Conservation (phyloP, 306 rosid species). For the Trichosanthes cucumerina region DNA sequence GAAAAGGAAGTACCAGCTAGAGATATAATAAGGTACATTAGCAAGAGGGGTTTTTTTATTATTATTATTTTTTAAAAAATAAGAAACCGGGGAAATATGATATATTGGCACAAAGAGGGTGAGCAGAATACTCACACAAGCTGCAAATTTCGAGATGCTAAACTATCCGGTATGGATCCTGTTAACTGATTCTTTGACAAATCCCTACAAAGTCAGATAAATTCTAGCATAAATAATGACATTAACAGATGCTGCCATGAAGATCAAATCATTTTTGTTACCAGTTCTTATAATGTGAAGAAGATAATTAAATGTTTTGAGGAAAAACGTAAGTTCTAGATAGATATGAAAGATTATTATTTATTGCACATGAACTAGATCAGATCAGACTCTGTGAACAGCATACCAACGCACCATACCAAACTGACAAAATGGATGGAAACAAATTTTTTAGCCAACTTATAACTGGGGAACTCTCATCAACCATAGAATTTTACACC, state of each 20-base stretch:
- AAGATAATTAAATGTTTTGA: neutral
- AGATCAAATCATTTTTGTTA: neutral
- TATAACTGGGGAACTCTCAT: neutral
- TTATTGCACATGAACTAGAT: neutral
- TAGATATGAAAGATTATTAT: neutral
- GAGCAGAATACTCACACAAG: slow-evolving; percentile 65
- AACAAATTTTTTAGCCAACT: neutral
- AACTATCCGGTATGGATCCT: slow-evolving; percentile 53
- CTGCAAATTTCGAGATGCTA: slow-evolving; percentile 59
- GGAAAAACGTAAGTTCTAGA: neutral
- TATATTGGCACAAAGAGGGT: neutral
- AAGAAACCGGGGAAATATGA: neutral
- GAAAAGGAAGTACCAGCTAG: neutral
- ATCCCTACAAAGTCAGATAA: slow-evolving; percentile 44
- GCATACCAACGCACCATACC: neutral
- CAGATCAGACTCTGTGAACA: neutral
- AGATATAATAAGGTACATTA: neutral
- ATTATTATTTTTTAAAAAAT: too few relatives aligned
- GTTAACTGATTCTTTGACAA: slow-evolving; percentile 67
- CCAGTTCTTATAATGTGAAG: neutral
- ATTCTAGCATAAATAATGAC: neutral
- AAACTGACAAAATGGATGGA: neutral
- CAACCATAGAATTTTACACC: neutral
- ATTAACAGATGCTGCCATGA: neutral
- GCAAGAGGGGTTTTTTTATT: neutral